Evolutionary conservation across 2,329 filamentous ascomycete genomes (phyloP).

Genomic region (Drechslera avenae): DNA sequence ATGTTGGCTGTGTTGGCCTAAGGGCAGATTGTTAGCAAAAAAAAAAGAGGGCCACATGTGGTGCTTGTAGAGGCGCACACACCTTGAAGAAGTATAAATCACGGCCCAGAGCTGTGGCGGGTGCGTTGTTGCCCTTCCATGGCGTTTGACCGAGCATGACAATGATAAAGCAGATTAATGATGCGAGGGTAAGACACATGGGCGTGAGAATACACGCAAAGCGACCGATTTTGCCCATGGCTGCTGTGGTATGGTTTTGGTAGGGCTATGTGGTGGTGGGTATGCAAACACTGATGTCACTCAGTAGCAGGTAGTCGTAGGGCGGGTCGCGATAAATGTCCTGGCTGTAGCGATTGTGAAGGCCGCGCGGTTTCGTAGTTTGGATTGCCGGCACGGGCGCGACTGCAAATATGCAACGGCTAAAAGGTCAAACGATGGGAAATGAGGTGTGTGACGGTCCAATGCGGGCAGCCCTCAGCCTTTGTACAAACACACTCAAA

Average conservation of each 20-base stretch:
- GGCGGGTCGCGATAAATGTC: too few relatives aligned
- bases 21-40: constrained; percentile 18
- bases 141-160: constrained; percentile 64
- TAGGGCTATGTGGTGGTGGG: not conserved
- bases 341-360: too few relatives aligned
- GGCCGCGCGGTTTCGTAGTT: not conserved
- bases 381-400: too few relatives aligned
- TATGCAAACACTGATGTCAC: not conserved
- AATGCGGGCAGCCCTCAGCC: constrained; percentile 5
- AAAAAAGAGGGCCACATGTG: not conserved
- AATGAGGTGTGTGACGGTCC: not conserved
- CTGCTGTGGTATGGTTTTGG: constrained; percentile 29
- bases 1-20: constrained; percentile 57
- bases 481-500: constrained; percentile 15
- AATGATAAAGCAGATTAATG: constrained; percentile 70
- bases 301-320: too few relatives aligned
- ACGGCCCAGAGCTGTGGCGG: constrained; percentile 52
- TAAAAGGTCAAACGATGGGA: not conserved
- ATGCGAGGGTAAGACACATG: constrained; percentile 77
- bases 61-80: constrained; percentile 58
- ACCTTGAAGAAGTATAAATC: constrained; percentile 61
- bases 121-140: constrained; percentile 40
- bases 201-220: constrained; percentile 87
- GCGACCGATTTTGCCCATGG: constrained; percentile 75
- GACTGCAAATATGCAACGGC: not conserved